Evolutionary conservation across 2,329 filamentous ascomycete species (phyloP).

Genomic region (Plenodomus tracheiphilus): DNA sequence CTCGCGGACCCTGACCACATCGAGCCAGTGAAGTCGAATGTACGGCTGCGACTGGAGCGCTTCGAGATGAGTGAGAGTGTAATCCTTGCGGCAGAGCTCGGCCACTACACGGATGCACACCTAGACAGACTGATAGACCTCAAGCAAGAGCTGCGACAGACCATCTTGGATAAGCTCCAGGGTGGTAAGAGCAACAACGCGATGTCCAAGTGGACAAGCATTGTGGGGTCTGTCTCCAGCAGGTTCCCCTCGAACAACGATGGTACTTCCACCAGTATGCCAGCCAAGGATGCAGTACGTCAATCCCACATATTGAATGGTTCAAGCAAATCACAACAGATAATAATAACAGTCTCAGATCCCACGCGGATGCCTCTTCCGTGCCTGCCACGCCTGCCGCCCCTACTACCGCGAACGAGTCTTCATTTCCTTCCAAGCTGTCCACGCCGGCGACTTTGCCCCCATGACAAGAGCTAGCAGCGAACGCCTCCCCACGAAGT

Average conservation of each 20-base stretch:
- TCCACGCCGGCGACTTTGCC: slow-evolving; percentile 44
- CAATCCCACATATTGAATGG: not conserved
- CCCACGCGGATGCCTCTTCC: slow-evolving; percentile 44
- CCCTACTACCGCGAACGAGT: slow-evolving; percentile 54
- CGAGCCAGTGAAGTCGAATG: slow-evolving; percentile 12
- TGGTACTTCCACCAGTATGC: slow-evolving; percentile 20
- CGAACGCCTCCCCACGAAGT: slow-evolving; percentile 39
- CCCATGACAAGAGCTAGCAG: slow-evolving; percentile 39
- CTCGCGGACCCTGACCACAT: not conserved
- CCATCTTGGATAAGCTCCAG: slow-evolving; percentile 27
- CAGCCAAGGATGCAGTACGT: slow-evolving; percentile 18
- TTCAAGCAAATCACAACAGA: not conserved
- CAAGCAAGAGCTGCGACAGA: slow-evolving; percentile 36
- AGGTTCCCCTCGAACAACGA: slow-evolving; percentile 21
- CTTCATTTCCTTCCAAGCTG: slow-evolving; percentile 50
- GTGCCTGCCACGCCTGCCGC: slow-evolving; percentile 55
- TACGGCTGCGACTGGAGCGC: slow-evolving; percentile 33
- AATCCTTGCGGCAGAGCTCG: slow-evolving; percentile 38
- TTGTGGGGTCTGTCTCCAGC: slow-evolving; percentile 15
- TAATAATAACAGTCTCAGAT: slow-evolving; percentile 8
- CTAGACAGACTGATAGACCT: slow-evolving; percentile 35
- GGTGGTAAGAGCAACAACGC: slow-evolving; percentile 21
- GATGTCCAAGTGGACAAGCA: slow-evolving; percentile 15
- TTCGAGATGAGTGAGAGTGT: slow-evolving; percentile 39
- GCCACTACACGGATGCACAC: slow-evolving; percentile 38